Base-by-base conservation (phyloP, 139 green algal species). In the Tetradesmus lagerheimii region DNA sequence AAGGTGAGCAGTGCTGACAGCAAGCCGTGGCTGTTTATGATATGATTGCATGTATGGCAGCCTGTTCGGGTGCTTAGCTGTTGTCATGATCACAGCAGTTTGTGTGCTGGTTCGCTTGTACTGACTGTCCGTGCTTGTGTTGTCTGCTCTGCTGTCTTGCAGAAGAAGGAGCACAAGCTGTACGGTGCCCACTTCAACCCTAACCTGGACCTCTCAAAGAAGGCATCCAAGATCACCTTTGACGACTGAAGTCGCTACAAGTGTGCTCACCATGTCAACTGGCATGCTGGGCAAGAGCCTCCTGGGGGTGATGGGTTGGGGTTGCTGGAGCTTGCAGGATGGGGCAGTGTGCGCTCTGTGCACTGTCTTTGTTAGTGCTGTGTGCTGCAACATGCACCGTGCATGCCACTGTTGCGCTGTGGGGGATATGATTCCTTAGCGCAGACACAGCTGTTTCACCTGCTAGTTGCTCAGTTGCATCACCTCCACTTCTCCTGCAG, bases 151-250 rank as follows among this genome's bases (percentile, higher is more conserved):
- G 23, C 57, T 71, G 57, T 23, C 23, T 23, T 71, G 57, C 57
- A 71, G 64, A 88, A 88, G 83, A 88, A 89, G 85, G 86, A 90
- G 67, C 86, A 90, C 86, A 90, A 85, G 74, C 86, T 90, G 86
- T 99, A 99, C 79, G 97, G 97, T 14, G 97, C 98, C 27, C 98
- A 99, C 93, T 99, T 99, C 93, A 98, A 98, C 87, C 57, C 57
- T 1, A 97, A 99, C 16, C 90, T 98, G 25, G 98, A 99, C 90
- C 91, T 97, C 77, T 95, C 75, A 14, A 90, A 94, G 23, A 98
- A 97, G 92, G 94, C 97, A 12, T 98, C 92, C 27, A 99, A 99
- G 89, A 93, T 97, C 64, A 98, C 93, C 0, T 99, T 99, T 93
- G 85, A 89, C 34, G 85, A 89, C 43, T 89, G n/a, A 53, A 84